Percentiles rank a stretch among this genome's conserved stretches.
Evolutionary conservation across 2,329 filamentous ascomycete genomes (phyloP).

Genomic region (Phyllosticta citribraziliensis): DNA sequence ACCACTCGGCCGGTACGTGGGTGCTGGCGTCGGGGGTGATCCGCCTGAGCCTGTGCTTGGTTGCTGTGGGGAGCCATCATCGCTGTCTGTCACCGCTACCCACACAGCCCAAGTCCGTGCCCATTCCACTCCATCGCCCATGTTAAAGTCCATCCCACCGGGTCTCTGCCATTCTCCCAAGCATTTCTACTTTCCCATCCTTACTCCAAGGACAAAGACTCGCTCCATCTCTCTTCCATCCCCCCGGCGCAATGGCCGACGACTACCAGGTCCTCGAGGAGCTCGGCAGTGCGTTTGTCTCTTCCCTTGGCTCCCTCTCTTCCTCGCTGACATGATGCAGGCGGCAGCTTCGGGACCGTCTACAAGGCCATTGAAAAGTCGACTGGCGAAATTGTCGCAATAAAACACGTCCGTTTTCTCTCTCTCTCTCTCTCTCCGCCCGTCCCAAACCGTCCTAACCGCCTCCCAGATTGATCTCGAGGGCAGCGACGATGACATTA

Average conservation of each 20-base stretch:
- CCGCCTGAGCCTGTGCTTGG: slow-evolving; percentile 2
- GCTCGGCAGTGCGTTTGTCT: slow-evolving; percentile 63
- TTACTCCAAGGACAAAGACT: background rate
- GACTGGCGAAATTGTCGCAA: slow-evolving; percentile 87
- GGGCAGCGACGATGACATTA: slow-evolving; percentile 95
- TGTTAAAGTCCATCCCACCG: background rate
- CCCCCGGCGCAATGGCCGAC: slow-evolving; percentile 53
- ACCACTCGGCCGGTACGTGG: background rate
- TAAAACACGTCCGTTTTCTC: slow-evolving; percentile 69
- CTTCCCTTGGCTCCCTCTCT: slow-evolving; percentile 3
- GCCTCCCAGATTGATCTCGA: slow-evolving; percentile 74
- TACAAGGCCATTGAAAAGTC: slow-evolving; percentile 91
- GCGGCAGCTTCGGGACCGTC: slow-evolving; percentile 90
- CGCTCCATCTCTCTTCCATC: background rate
- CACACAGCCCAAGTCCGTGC: background rate
- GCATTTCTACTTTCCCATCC: slow-evolving; percentile 7
- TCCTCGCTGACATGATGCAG: slow-evolving; percentile 33
- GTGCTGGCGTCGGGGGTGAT: slow-evolving; percentile 9
- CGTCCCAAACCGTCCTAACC: background rate
- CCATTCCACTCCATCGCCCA: background rate
- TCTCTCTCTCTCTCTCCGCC: background rate
- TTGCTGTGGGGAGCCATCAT: slow-evolving; percentile 10
- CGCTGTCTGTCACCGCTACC: slow-evolving; percentile 5
- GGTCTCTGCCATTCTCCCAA: background rate
- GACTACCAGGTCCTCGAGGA: slow-evolving; percentile 95